These are phyloP conservation scores for Candida boleticola DNA, from an alignment of 805 yeast genomes.

Conservation along the genomic window DNA sequence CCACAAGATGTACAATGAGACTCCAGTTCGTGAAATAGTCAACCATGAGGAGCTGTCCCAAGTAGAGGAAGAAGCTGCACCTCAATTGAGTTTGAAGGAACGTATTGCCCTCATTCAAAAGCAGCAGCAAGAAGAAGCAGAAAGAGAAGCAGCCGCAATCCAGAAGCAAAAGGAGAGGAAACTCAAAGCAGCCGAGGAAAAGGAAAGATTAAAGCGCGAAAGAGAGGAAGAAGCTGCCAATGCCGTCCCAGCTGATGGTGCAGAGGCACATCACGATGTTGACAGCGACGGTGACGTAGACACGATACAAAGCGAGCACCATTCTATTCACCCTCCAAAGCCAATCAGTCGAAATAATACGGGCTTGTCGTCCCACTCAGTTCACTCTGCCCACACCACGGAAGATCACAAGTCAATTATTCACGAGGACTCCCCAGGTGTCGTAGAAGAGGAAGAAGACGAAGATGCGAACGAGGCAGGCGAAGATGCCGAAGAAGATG, in stretches of 20 bases:
- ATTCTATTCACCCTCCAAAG: neutral
- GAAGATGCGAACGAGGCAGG: conserved; percentile 11
- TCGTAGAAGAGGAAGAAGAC: neutral
- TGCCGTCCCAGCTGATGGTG: conserved; percentile 7
- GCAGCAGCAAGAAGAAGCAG: conserved; percentile 78
- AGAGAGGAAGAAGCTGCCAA: conserved; percentile 15
- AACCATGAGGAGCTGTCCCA: conserved; percentile 23
- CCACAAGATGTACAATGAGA: conserved; percentile 19
- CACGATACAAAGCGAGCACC: neutral
- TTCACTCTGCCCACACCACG: neutral
- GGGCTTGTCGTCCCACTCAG: neutral
- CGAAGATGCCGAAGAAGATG: conserved; percentile 47
- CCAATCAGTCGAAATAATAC: neutral
- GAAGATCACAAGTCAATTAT: neutral
- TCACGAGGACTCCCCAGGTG: neutral
- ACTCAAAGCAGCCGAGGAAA: conserved; percentile 23
- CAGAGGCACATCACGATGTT: neutral
- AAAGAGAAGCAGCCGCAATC: conserved; percentile 59
- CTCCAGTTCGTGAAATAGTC: conserved; percentile 18
- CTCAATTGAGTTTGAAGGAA: conserved; percentile 80
- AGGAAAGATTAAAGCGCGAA: conserved; percentile 19
- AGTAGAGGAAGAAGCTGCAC: conserved; percentile 53
- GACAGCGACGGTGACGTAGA: neutral
- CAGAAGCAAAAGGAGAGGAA: conserved; percentile 53
- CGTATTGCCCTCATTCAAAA: conserved; percentile 82